Conservation (phyloP, 352 stramenopile species). For the Pythium dissimile region DNA sequence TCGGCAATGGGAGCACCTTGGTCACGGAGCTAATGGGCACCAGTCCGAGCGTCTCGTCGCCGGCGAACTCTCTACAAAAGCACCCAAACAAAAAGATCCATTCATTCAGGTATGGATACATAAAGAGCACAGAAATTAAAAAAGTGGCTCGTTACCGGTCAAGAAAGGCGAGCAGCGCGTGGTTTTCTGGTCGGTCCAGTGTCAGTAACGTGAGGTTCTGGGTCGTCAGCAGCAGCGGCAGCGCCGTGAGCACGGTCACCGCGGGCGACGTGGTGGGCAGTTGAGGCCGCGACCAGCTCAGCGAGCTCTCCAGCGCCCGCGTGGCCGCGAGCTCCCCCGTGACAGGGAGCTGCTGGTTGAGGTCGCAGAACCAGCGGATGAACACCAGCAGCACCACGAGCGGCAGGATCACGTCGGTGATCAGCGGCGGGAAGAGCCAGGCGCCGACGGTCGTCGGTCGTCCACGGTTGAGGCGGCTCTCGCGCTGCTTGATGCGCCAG, state of each 20-base stretch:
- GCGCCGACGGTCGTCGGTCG: constrained; percentile 27
- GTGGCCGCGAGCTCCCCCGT: background rate
- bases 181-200: constrained; percentile 47
- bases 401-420: constrained; percentile 68
- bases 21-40: constrained; percentile 29
- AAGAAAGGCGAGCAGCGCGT: constrained; percentile 46
- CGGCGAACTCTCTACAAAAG: constrained; percentile 42
- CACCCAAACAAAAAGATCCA: background rate
- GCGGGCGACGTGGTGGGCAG: constrained; percentile 16
- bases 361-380: constrained; percentile 50
- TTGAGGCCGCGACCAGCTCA: background rate
- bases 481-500: constrained; percentile 79
- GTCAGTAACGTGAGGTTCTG: constrained; percentile 55
- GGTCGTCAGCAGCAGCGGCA: constrained; percentile 52
- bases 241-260: constrained; percentile 39
- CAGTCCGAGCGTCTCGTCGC: constrained; percentile 42
- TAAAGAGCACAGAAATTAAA: too few relatives aligned
- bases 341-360: constrained; percentile 37
- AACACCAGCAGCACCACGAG: constrained; percentile 55
- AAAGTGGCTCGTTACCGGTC: constrained; percentile 19
- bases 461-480: constrained; percentile 57
- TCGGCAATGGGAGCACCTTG: constrained; percentile 37
- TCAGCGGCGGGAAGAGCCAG: constrained; percentile 65
- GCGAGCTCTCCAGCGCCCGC: background rate
- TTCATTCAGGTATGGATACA: background rate